phyloP scores from a whole-genome alignment of 176 grass and related monocot genomes.

The Cenchrus americanus region DNA sequence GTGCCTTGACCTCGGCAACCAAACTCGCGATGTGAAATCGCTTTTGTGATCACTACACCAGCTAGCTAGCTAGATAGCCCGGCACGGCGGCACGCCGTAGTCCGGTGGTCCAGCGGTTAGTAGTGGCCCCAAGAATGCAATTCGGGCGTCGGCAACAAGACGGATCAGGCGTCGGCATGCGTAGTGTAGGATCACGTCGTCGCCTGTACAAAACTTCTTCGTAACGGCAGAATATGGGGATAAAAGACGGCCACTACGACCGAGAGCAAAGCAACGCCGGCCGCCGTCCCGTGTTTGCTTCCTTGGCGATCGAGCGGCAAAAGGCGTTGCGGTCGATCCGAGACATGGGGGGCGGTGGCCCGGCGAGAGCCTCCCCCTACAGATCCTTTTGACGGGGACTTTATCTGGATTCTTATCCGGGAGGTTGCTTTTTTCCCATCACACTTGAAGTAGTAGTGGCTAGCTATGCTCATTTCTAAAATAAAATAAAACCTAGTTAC shows the following conservation, averaged over 20 bases:
- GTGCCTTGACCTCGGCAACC: background rate
- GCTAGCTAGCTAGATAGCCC: background rate
- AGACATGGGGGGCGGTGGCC: background rate
- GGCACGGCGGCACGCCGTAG: background rate
- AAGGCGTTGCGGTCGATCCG: background rate
- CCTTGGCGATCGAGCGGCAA: background rate
- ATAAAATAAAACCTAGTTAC: background rate
- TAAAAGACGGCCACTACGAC: background rate
- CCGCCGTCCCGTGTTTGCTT: background rate
- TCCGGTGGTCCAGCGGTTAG: slow-evolving; percentile 7
- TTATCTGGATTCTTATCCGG: background rate
- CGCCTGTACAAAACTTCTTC: background rate
- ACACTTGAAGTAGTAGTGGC: too few species aligned
- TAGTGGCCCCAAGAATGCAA: background rate
- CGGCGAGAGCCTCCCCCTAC: background rate
- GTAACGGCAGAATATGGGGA: slow-evolving; percentile 14
- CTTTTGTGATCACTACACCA: background rate
- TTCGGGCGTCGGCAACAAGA: background rate
- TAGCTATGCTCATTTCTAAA: too few species aligned
- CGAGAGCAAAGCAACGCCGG: slow-evolving; percentile 11
- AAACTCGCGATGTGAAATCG: background rate
- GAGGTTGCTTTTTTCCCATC: background rate
- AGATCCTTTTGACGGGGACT: background rate
- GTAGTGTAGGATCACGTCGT: background rate
- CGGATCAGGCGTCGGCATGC: background rate